Evolutionary conservation across 164 flowering plant species (phyloP).

Genomic region (Macadamia integrifolia): DNA sequence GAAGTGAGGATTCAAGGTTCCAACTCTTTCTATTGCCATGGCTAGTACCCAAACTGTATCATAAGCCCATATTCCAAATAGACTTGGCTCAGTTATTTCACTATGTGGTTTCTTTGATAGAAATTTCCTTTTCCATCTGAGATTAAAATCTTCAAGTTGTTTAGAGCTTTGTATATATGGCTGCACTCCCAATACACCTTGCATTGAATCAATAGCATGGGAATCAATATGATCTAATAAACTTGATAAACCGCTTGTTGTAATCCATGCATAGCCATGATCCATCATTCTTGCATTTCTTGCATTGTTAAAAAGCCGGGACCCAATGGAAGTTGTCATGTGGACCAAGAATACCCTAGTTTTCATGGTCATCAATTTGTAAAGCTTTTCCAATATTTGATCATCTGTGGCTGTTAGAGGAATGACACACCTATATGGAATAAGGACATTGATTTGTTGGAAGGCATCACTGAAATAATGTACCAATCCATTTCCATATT

Average conservation of each 20-base stretch:
- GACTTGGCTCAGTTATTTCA: neutral
- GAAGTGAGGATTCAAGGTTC: constrained; percentile 6
- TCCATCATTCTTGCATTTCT: constrained; percentile 18
- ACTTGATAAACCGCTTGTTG: constrained; percentile 13
- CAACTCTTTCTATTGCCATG: constrained; percentile 28
- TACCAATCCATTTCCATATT: too few relatives aligned
- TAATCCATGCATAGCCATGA: constrained; percentile 24
- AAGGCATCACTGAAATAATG: too few relatives aligned
- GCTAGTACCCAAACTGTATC: constrained; percentile 39
- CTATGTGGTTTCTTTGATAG: constrained; percentile 2
- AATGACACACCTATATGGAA: neutral
- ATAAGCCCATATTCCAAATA: constrained; percentile 48
- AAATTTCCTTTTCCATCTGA: constrained; percentile 14
- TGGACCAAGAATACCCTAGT: constrained; percentile 27
- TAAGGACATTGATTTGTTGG: too few relatives aligned
- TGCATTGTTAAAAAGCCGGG: constrained; percentile 9
- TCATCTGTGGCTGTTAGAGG: constrained; percentile 8
- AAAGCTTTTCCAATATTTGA: constrained; percentile 10
- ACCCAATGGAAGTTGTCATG: constrained; percentile 10
- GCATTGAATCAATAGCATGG: constrained; percentile 18
- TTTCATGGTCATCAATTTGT: constrained; percentile 15
- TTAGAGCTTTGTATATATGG: constrained; percentile 14
- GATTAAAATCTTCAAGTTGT: constrained; percentile 6
- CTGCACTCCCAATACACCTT: constrained; percentile 25
- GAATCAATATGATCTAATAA: constrained; percentile 11